Evolutionary conservation across 192 early-diverging fungal species (phyloP).

Genomic region (Backusella liffmaniae): DNA sequence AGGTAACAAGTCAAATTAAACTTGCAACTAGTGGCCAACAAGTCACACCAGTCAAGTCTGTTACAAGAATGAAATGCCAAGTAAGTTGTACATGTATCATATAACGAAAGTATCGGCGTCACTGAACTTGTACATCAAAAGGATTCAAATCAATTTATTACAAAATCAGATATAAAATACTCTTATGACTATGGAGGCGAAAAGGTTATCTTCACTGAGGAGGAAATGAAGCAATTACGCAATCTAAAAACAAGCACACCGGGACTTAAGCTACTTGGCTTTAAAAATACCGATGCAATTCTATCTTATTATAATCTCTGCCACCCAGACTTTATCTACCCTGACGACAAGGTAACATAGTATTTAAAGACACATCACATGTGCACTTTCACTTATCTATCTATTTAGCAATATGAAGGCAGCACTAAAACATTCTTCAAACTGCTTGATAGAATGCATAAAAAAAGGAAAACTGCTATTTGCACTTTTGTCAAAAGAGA

Average conservation of each 20-base stretch:
- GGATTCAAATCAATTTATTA: constrained; percentile 52
- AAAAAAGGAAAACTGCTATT: constrained; percentile 63
- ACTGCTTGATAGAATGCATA: constrained; percentile 56
- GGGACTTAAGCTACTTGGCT: constrained; percentile 69
- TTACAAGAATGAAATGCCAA: constrained; percentile 62
- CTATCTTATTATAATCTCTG: constrained; percentile 60
- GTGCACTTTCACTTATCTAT: neutral
- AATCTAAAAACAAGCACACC: constrained; percentile 46
- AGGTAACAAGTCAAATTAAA: constrained; percentile 38
- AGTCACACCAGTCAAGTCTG: constrained; percentile 54
- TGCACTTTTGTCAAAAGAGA: constrained; percentile 60
- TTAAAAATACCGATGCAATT: constrained; percentile 53
- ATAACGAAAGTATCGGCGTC: neutral
- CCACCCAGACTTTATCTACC: constrained; percentile 70
- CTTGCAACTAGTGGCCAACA: constrained; percentile 49
- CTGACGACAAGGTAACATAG: constrained; percentile 64
- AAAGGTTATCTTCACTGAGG: constrained; percentile 69
- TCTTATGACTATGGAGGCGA: constrained; percentile 68
- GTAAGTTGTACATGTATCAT: constrained; percentile 33
- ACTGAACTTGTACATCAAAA: constrained; percentile 14
- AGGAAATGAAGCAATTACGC: constrained; percentile 63
- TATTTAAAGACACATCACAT: neutral
- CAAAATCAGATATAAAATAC: constrained; percentile 61
- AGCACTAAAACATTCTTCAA: constrained; percentile 71
- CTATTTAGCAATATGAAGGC: constrained; percentile 55